phyloP scores from a whole-genome alignment of 2,329 filamentous ascomycete genomes.

The Nemania sp. region DNA sequence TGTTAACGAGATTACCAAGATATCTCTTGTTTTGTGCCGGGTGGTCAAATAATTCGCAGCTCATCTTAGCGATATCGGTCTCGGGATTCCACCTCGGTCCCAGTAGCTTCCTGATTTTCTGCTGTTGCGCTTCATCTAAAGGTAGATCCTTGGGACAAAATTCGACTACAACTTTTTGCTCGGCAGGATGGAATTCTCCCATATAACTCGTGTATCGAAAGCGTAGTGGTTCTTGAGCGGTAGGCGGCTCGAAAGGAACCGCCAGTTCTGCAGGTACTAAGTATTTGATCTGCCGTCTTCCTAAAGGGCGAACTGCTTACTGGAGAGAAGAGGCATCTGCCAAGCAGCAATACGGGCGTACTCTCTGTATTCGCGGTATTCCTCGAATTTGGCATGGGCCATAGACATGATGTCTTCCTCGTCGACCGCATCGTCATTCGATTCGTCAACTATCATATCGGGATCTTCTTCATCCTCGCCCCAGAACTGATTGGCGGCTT shows the following conservation, averaged over 20 bases:
- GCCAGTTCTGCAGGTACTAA: slow-evolving; percentile 73
- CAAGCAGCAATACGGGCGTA: slow-evolving; percentile 90
- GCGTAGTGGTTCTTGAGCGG: slow-evolving; percentile 76
- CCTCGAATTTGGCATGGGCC: slow-evolving; percentile 87
- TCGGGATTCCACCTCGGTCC: slow-evolving; percentile 90
- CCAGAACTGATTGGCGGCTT: slow-evolving; percentile 43
- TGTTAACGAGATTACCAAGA: slow-evolving; percentile 80
- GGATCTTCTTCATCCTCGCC: slow-evolving; percentile 47
- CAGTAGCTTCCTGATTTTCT: slow-evolving; percentile 88
- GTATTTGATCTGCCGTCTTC: slow-evolving; percentile 3
- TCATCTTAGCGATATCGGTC: slow-evolving; percentile 86
- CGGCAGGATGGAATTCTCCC: slow-evolving; percentile 90
- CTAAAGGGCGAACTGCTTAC: slow-evolving; percentile 66
- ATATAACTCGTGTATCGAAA: slow-evolving; percentile 98
- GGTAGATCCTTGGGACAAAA: slow-evolving; percentile 81
- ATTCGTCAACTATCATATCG: slow-evolving; percentile 46
- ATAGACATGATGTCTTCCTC: slow-evolving; percentile 87
- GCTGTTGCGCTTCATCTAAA: slow-evolving; percentile 74
- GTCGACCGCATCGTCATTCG: slow-evolving; percentile 68
- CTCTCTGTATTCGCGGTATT: slow-evolving; percentile 88
- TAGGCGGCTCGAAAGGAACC: slow-evolving; percentile 81
- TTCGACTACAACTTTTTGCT: slow-evolving; percentile 93
- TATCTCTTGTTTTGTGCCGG: slow-evolving; percentile 98
- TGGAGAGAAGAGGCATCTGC: slow-evolving; percentile 92
- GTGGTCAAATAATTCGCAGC: slow-evolving; percentile 87